Evolutionary conservation across 345 rosid species (phyloP).

Genomic region (Populus nigra): DNA sequence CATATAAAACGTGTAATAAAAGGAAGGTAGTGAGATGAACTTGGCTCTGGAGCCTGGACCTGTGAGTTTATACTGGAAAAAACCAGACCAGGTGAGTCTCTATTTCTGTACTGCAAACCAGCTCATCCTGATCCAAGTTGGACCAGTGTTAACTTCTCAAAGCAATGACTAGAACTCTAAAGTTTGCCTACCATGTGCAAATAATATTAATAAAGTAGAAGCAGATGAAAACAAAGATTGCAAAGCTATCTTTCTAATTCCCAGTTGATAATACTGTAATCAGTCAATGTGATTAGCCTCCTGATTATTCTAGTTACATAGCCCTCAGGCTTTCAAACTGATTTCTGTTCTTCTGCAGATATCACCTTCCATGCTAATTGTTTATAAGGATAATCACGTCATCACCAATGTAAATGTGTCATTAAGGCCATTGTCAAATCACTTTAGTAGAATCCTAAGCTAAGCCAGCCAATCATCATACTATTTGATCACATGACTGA

Average conservation of each 20-base stretch:
- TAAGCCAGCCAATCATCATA: conserved; percentile 2
- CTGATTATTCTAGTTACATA: not conserved
- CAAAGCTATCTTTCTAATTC: not conserved
- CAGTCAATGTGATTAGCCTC: not conserved
- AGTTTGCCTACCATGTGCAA: not conserved
- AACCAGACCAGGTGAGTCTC: not conserved
- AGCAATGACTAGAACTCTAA: not conserved
- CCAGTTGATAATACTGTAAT: not conserved
- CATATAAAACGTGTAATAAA: too few relatives aligned
- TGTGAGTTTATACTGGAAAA: not conserved
- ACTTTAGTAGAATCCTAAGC: conserved; percentile 1
- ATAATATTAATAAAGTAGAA: not conserved
- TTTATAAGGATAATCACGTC: not conserved
- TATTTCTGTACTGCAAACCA: not conserved
- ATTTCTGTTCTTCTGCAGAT: not conserved
- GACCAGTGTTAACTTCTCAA: not conserved
- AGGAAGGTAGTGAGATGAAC: not conserved
- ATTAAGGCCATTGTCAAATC: not conserved
- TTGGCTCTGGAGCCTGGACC: not conserved
- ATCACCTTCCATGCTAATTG: not conserved
- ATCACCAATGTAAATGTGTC: not conserved
- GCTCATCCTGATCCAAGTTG: not conserved
- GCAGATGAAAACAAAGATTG: not conserved
- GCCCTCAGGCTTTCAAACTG: not conserved
- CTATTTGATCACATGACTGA: not conserved